These are phyloP conservation scores for Exserohilum turcica DNA, from an alignment of 2,329 filamentous ascomycete genomes.

Conservation along the genomic window DNA sequence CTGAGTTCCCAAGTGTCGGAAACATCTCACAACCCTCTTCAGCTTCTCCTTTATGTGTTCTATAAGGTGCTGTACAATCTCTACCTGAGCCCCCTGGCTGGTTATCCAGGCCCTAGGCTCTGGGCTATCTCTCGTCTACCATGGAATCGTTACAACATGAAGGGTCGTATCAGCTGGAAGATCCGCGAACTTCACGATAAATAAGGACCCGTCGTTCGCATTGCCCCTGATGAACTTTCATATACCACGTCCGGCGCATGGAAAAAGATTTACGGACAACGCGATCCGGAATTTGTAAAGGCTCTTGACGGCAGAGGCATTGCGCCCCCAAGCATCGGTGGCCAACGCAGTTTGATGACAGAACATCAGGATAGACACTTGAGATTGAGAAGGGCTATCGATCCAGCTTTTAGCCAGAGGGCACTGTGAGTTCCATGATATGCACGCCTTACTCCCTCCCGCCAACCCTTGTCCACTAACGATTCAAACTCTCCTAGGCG, in stretches of 20 bases:
- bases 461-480: no score
- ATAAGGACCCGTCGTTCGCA: conserved; percentile 9
- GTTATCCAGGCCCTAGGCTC: conserved; percentile 15
- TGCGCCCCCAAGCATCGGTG: conserved; percentile 10
- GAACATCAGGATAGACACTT: conserved; percentile 13
- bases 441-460: accelerated
- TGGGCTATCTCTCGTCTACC: conserved; percentile 12
- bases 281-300: conserved; percentile 10
- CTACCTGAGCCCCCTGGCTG: conserved; percentile 9
- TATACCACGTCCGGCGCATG: conserved; percentile 8
- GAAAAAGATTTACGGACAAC: conserved; percentile 16
- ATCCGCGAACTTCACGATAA: conserved; percentile 6
- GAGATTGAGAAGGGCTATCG: conserved; percentile 10
- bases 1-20: background rate
- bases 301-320: conserved; percentile 11
- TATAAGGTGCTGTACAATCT: conserved; percentile 7
- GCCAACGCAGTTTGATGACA: conserved; percentile 13
- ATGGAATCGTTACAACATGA: conserved; percentile 5
- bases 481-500: background rate
- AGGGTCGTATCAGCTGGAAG: conserved; percentile 7
- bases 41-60: background rate
- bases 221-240: conserved; percentile 9
- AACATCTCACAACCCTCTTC: background rate
- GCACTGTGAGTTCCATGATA: conserved; percentile 3
- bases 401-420: conserved; percentile 11